These are phyloP conservation scores for Penicillium subrubescens DNA, from an alignment of 495 filamentous ascomycete genomes.

Conservation along the genomic window DNA sequence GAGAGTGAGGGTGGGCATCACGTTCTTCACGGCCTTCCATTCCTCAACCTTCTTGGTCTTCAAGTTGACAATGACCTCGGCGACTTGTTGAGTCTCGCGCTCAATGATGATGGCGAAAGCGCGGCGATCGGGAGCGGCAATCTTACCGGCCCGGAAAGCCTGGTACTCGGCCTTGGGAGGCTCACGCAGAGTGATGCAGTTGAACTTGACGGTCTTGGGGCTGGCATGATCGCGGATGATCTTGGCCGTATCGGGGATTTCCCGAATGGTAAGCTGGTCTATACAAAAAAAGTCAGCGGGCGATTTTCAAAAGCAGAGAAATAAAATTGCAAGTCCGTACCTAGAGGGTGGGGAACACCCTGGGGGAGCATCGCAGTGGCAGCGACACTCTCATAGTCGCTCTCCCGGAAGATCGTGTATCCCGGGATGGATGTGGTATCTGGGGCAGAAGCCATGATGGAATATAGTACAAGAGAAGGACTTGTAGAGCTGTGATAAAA, in stretches of 20 bases:
- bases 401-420: conserved; percentile 40
- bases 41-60: conserved; percentile 62
- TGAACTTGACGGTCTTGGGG: conserved; percentile 64
- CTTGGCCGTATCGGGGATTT: conserved; percentile 35
- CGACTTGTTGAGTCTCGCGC: conserved; percentile 43
- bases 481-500: conserved; percentile 17
- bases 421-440: conserved; percentile 41
- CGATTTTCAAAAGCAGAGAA: not conserved
- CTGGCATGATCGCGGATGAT: conserved; percentile 36
- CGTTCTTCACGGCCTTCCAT: conserved; percentile 71
- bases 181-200: conserved; percentile 80
- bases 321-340: conserved; percentile 14
- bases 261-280: conserved; percentile 40
- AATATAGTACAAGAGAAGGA: conserved; percentile 10
- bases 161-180: conserved; percentile 79
- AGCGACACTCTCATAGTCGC: conserved; percentile 39
- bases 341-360: conserved; percentile 34
- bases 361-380: conserved; percentile 34
- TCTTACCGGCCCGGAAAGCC: conserved; percentile 66
- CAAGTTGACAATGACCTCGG: conserved; percentile 78
- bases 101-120: conserved; percentile 40
- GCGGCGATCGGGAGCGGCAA: conserved; percentile 37
- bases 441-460: conserved; percentile 36
- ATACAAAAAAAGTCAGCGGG: not conserved
- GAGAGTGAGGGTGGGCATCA: conserved; percentile 87